Percentiles rank a stretch among this genome's conserved stretches.
Conservation (phyloP, 345 rosid species). For the Boechera divaricarpa region DNA sequence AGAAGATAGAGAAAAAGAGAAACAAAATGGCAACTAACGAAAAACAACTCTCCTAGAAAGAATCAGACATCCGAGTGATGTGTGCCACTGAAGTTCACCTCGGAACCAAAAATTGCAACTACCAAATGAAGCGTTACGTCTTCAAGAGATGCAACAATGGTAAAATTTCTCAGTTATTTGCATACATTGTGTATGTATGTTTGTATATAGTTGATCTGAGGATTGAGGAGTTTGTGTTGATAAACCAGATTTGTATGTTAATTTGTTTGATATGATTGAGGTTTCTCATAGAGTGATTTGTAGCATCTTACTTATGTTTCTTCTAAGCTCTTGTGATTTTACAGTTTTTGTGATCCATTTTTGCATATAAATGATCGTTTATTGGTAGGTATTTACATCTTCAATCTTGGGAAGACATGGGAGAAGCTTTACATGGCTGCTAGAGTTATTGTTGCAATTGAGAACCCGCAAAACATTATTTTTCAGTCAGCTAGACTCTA, state of each 20-base stretch:
- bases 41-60: constrained; percentile 58
- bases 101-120: constrained; percentile 81
- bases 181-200: background rate
- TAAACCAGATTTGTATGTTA: no score
- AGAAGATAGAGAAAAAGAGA: constrained; percentile 14
- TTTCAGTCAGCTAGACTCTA: constrained; percentile 88
- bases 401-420: constrained; percentile 82
- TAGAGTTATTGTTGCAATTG: constrained; percentile 72
- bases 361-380: no score
- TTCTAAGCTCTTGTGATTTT: no score
- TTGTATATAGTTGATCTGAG: background rate
- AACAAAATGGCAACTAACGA: constrained; percentile 34
- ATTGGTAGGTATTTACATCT: constrained; percentile 64
- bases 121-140: constrained; percentile 80
- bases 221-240: background rate
- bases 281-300: background rate
- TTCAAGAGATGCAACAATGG: constrained; percentile 87
- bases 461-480: constrained; percentile 79
- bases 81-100: constrained; percentile 78
- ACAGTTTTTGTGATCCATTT: no score
- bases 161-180: constrained; percentile 16
- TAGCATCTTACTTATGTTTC: background rate
- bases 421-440: constrained; percentile 79
- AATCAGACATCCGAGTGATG: constrained; percentile 77
- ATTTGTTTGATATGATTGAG: no score